Evolutionary conservation across 352 stramenopile genomes (phyloP), one percentile per base, ranked within the genome.

Genomic region (Plasmopara halstedii): DNA sequence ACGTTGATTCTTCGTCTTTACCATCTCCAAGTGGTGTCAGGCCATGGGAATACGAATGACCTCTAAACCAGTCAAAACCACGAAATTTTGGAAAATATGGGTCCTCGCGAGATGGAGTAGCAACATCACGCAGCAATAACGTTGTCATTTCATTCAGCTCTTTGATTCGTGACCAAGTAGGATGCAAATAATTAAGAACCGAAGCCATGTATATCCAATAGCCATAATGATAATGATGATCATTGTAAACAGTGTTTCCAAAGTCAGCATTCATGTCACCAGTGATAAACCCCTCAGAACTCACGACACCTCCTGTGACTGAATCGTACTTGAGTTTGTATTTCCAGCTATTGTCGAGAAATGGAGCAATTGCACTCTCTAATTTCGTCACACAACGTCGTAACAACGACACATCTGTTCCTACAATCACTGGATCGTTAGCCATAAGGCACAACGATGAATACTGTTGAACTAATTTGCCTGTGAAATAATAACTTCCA

Each of bases 221-320:
- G 48, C 75, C 75, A 43, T 82, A 87, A 45, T 85, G 72, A 40
- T 75, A 87, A 54, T 87, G 75, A 50, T 87, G 75, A 53, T 87
- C 75, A 22, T 87, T 87, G 68, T 85, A 85, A 18, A 85, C 58
- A 6, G 70, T 73, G 59, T 83, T 87, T 47, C 77, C 77, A 44
- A 84, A 88, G 53, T 86, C 73, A 21, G 69, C 70, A 39, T 75
- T 79, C 43, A 72, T 49, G 38, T 86, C 67, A 1, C 58, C 49
- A 29, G 58, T 69, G 2, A 46, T 42, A 45, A 85, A 89, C 10
- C 74, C 66, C 42, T 86, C 54, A 0, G 68, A 79, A 49, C 64
- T 83, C 36, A 88, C 73, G 43, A 90, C 56, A 37, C 78, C 75
- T 10, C 73, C 68, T 36, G 67, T 72, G 33, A 85, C 39, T 3